Conservation (phyloP, 2,329 filamentous ascomycete species). For the Penicillium griseofulvum region DNA sequence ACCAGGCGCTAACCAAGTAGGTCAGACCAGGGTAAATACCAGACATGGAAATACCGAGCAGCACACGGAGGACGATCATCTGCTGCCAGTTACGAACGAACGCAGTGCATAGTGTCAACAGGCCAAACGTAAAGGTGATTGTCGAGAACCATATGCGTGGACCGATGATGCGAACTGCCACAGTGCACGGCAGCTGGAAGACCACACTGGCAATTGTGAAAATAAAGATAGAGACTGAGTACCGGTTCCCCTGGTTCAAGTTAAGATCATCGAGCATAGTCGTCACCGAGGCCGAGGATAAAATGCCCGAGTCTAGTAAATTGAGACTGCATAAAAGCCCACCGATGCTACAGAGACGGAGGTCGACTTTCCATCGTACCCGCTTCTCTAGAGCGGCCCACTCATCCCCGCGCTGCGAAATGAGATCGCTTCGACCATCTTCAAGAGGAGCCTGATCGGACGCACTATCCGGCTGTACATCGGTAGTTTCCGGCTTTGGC, state of each 20-base stretch:
- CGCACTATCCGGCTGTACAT: neutral
- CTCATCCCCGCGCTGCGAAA: conserved; percentile 13
- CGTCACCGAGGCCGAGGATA: conserved; percentile 67
- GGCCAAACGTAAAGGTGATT: conserved; percentile 60
- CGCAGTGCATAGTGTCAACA: conserved; percentile 66
- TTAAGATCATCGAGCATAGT: conserved; percentile 64
- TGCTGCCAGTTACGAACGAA: conserved; percentile 66
- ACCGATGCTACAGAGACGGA: conserved; percentile 68
- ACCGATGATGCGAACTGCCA: conserved; percentile 63
- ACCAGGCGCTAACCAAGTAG: conserved; percentile 56
- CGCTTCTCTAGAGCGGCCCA: conserved; percentile 41
- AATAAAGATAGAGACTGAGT: conserved; percentile 69
- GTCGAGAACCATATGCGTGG: conserved; percentile 62
- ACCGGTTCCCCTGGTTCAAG: conserved; percentile 60
- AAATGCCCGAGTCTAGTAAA: conserved; percentile 67
- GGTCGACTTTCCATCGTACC: conserved; percentile 63
- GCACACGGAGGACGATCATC: conserved; percentile 65
- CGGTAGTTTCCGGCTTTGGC: neutral
- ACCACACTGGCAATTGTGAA: conserved; percentile 67
- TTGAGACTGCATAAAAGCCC: conserved; percentile 69
- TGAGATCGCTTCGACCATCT: neutral
- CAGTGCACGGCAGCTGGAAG: conserved; percentile 67
- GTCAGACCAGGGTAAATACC: conserved; percentile 48
- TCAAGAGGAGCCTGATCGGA: neutral
- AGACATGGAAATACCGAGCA: conserved; percentile 63